These are phyloP conservation scores for Colletotrichum eleusines DNA, from an alignment of 2,329 filamentous ascomycete species.

Conservation along the genomic window DNA sequence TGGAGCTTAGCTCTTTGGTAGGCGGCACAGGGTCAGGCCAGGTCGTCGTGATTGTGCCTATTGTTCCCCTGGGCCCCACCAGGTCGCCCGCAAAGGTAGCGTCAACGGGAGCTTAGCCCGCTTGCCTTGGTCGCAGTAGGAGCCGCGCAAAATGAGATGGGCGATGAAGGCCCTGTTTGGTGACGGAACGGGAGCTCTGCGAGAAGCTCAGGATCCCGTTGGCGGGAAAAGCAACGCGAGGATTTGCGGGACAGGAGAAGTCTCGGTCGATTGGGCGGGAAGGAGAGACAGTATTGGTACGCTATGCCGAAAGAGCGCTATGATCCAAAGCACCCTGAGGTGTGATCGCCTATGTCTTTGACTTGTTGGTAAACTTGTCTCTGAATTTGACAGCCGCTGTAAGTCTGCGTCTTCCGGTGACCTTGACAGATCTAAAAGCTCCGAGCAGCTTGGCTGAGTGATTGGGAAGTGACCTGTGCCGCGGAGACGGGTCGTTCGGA, in stretches of 20 bases:
- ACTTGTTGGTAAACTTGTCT: slow-evolving; percentile 14
- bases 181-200: neutral
- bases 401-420: slow-evolving; percentile 14
- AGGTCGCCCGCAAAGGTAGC: slow-evolving; percentile 23
- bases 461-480: slow-evolving; percentile 17
- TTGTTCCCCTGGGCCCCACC: slow-evolving; percentile 36
- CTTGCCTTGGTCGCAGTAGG: slow-evolving; percentile 26
- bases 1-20: slow-evolving; percentile 24
- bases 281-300: slow-evolving; percentile 2
- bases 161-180: slow-evolving; percentile 18
- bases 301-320: slow-evolving; percentile 26
- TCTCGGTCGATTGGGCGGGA: slow-evolving; percentile 24
- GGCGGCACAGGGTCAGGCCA: slow-evolving; percentile 34
- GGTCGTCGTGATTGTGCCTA: slow-evolving; percentile 24
- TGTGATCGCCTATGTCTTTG: slow-evolving; percentile 34
- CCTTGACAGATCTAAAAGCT: slow-evolving; percentile 29
- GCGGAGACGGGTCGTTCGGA: slow-evolving; percentile 4
- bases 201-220: neutral
- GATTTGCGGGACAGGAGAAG: slow-evolving; percentile 13
- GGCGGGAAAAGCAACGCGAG: slow-evolving; percentile 21
- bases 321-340: no score
- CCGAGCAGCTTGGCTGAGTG: slow-evolving; percentile 15
- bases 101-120: slow-evolving; percentile 21
- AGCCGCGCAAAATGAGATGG: slow-evolving; percentile 25
- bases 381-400: slow-evolving; percentile 9